Conservation (phyloP, 179 eudicot species). For the Heliamphora pulchella region DNA sequence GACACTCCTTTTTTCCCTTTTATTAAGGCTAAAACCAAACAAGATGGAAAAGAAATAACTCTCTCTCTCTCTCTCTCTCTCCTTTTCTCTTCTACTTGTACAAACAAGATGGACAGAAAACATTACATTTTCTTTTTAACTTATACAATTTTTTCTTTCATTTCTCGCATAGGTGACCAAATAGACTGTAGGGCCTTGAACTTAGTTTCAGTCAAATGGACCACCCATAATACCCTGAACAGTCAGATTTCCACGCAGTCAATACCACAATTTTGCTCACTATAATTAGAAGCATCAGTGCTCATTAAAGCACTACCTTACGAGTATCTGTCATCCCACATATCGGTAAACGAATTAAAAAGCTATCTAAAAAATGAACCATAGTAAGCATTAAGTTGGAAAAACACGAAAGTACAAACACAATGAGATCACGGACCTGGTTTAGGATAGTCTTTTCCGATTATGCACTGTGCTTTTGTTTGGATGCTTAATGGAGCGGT, state of each 20-base stretch:
- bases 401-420: not conserved
- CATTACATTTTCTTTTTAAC: too few relatives aligned
- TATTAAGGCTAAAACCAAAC: too few relatives aligned
- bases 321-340: not conserved
- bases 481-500: slow-evolving; percentile 80
- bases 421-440: slow-evolving; percentile 40
- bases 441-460: slow-evolving; percentile 84
- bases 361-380: not conserved
- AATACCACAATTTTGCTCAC: too few relatives aligned
- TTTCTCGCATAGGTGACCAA: too few relatives aligned
- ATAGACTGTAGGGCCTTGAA: too few relatives aligned
- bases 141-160: too few relatives aligned
- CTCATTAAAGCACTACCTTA: not conserved
- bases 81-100: too few relatives aligned
- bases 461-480: slow-evolving; percentile 71
- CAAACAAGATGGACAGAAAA: too few relatives aligned
- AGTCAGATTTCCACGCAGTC: not conserved
- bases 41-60: too few relatives aligned
- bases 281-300: not conserved
- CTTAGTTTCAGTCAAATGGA: not conserved
- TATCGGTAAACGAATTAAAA: not conserved
- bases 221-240: not conserved
- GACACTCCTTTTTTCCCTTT: too few relatives aligned
- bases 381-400: not conserved
- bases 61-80: too few relatives aligned